Base-by-base conservation (phyloP, 2,329 filamentous ascomycete genomes). In the Exophiala spinifera region DNA sequence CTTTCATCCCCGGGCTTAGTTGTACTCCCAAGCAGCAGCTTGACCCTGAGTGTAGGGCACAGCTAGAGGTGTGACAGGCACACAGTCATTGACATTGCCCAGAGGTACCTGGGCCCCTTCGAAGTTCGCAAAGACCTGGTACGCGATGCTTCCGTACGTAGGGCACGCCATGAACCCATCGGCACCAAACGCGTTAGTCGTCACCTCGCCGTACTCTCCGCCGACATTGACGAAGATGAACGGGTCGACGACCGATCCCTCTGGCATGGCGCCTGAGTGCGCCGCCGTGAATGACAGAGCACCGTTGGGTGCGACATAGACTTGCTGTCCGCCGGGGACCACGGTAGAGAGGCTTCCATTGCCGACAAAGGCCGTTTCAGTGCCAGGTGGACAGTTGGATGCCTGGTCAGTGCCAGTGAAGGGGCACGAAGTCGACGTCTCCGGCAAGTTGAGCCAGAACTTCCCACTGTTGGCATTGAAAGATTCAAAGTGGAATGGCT, bases 271-370 rank as follows among this genome's bases (percentile, higher is more conserved):
- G 3, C 68, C 70, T 0, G 80, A 82, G 69, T 85, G 81, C 0
- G 82, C 74, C 11, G 61, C 56, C 1, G 81, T 80, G 70, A 80
- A 86, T 51, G 73, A 71, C 51, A 87, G 66, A 8, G 74, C 70
- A 4, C 83, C 84, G 21, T 73, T 67, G 2, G 76, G 70, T 3
- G 69, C 71, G 55, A 86, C 74, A 67, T 82, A 87, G 62, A 84
- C 74, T 55, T 75, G 70, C 63, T 87, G 83, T 20, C 84, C 84
- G 23, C 83, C 83, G 3, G 83, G 82, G 3, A 86, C 83, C 20
- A 74, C 14, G 20, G 25, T 36, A 19, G 39, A 40, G 20, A 51
- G 23, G 8, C 11, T 25, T 10, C 49, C 49, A n/a, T 20, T 23
- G 13, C 36, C 36, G 8, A 17, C 15, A 28, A 51, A 51, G n/a